Conservation (phyloP, 306 rosid species). For the Fragaria nilgerrensis region DNA sequence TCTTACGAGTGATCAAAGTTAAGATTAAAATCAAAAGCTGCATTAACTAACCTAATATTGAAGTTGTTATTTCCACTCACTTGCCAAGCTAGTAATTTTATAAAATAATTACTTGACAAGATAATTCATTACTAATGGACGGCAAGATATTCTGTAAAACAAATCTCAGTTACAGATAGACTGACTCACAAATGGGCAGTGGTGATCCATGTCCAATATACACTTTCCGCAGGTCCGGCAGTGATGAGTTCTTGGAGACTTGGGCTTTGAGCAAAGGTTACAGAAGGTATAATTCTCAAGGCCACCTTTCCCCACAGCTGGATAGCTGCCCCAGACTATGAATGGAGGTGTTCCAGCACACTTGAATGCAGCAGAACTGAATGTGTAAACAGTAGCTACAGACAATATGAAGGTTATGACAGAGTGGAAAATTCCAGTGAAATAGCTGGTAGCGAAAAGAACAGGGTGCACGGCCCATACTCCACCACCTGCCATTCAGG, state of each 20-base stretch:
- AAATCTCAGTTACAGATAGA: background rate
- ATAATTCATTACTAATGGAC: background rate
- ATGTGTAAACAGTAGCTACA: slow-evolving; percentile 58
- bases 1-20: background rate
- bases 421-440: slow-evolving; percentile 65
- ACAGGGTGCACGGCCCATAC: slow-evolving; percentile 74
- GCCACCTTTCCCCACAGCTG: slow-evolving; percentile 71
- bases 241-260: slow-evolving; percentile 89
- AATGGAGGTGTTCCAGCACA: slow-evolving; percentile 80
- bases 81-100: background rate
- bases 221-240: slow-evolving; percentile 85
- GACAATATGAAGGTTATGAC: slow-evolving; percentile 52
- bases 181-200: slow-evolving; percentile 93
- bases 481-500: slow-evolving; percentile 78
- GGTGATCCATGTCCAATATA: slow-evolving; percentile 95
- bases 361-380: slow-evolving; percentile 68
- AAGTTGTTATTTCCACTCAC: background rate
- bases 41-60: background rate
- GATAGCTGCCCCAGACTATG: slow-evolving; percentile 83
- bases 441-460: slow-evolving; percentile 61
- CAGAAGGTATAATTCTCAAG: slow-evolving; percentile 85
- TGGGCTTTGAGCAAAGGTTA: slow-evolving; percentile 79
- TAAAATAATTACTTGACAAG: background rate
- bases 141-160: background rate
- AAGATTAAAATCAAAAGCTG: background rate